A percentile compares a stretch with the other conserved stretches of the same genome.
These are phyloP conservation scores for Hypoxylon intermedium DNA, from an alignment of 495 filamentous ascomycete species.

Conservation along the genomic window DNA sequence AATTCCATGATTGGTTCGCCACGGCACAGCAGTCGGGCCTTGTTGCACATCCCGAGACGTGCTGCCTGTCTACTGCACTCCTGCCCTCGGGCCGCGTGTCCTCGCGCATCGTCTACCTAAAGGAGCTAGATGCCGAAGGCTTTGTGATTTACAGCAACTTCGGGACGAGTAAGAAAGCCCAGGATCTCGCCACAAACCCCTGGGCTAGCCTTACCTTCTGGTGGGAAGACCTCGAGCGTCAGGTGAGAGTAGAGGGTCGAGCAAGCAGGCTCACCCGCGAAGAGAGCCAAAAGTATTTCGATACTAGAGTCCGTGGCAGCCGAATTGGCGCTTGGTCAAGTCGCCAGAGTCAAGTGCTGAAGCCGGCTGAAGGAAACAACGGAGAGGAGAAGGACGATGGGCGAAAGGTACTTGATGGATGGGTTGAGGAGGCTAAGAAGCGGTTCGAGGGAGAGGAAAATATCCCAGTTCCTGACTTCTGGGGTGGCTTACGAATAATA, in stretches of 20 bases:
- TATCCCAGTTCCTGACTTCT: slow-evolving; percentile 91
- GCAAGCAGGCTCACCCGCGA: slow-evolving; percentile 69
- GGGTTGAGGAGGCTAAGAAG: slow-evolving; percentile 73
- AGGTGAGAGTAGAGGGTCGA: slow-evolving; percentile 82
- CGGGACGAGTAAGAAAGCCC: slow-evolving; percentile 74
- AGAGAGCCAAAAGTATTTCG: slow-evolving; percentile 88
- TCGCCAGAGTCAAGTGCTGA: slow-evolving; percentile 78
- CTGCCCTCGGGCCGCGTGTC: slow-evolving; percentile 85
- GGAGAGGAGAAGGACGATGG: slow-evolving; percentile 64
- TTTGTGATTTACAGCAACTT: slow-evolving; percentile 96
- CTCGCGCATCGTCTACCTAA: slow-evolving; percentile 87
- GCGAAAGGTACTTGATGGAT: slow-evolving; percentile 66
- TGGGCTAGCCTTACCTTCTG: slow-evolving; percentile 78
- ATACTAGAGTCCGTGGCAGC: slow-evolving; percentile 77
- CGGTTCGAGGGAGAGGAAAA: slow-evolving; percentile 75
- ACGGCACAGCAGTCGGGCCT: slow-evolving; percentile 63
- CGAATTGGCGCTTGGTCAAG: slow-evolving; percentile 94
- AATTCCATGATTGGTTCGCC: slow-evolving; percentile 89
- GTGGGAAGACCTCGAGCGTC: slow-evolving; percentile 77
- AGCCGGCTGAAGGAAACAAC: slow-evolving; percentile 48
- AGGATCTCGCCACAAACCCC: slow-evolving; percentile 69
- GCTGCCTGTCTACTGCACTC: slow-evolving; percentile 81
- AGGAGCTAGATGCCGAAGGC: slow-evolving; percentile 72
- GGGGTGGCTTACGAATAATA: slow-evolving; percentile 88
- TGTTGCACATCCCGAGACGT: slow-evolving; percentile 77